Evolutionary conservation across 345 rosid species (phyloP).

Genomic region (Syzygium aromaticum): DNA sequence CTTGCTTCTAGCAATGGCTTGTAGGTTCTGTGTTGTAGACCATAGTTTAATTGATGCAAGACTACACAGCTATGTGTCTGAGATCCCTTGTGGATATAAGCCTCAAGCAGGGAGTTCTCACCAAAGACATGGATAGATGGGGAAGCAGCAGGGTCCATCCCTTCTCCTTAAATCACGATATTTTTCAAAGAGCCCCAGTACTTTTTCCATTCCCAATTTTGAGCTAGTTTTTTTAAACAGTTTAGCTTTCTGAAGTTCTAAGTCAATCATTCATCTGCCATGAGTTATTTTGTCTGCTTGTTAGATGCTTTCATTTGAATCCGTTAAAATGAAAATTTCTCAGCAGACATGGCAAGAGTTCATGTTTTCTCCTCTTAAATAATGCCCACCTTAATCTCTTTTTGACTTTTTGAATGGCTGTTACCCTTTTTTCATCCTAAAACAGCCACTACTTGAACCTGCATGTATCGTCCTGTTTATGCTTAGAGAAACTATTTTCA

Average conservation of each 20-base stretch:
- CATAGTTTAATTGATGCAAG: not conserved
- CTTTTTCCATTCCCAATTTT: not conserved
- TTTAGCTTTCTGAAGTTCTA: not conserved
- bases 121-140: not conserved
- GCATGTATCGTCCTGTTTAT: not conserved
- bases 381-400: not conserved
- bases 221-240: not conserved
- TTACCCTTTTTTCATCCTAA: not conserved
- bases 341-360: not conserved
- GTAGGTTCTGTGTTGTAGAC: not conserved
- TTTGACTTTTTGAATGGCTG: not conserved
- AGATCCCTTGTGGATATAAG: not conserved
- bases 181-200: not conserved
- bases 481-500: not conserved
- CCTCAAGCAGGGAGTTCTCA: not conserved
- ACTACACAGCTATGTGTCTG: not conserved
- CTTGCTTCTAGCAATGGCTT: not conserved
- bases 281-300: not conserved
- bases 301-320: not conserved
- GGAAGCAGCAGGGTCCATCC: not conserved
- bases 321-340: not conserved
- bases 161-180: not conserved
- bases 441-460: not conserved
- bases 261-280: not conserved
- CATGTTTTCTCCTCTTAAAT: not conserved